Percentiles rank a stretch among this genome's conserved stretches.
Evolutionary conservation across 2,329 filamentous ascomycete species (phyloP).

Genomic region (Trichoderma asperellum): DNA sequence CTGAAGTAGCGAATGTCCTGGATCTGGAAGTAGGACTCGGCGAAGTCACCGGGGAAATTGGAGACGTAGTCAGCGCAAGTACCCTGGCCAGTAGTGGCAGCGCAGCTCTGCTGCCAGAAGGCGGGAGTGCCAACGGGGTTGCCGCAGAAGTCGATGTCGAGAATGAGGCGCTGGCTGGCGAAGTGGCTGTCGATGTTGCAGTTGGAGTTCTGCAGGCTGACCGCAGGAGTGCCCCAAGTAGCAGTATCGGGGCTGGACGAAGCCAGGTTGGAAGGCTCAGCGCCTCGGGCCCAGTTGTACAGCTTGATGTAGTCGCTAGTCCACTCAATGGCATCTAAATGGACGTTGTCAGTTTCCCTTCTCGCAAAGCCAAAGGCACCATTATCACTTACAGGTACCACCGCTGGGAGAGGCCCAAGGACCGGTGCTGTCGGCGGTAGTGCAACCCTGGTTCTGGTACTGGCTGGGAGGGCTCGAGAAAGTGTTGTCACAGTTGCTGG

Average conservation of each 20-base stretch:
- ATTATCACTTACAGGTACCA: constrained; percentile 46
- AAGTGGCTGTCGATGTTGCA: constrained; percentile 71
- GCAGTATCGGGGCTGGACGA: constrained; percentile 60
- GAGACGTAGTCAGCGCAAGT: constrained; percentile 46
- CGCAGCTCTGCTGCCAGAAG: constrained; percentile 39
- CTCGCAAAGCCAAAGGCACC: too few species aligned
- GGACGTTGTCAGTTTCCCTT: neutral
- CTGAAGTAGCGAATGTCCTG: constrained; percentile 44
- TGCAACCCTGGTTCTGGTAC: constrained; percentile 47
- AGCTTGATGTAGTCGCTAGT: constrained; percentile 47
- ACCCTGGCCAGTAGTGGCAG: constrained; percentile 32
- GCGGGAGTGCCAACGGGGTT: constrained; percentile 59
- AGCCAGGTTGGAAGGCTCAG: constrained; percentile 43
- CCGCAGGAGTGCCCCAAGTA: constrained; percentile 66
- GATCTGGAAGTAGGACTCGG: constrained; percentile 53
- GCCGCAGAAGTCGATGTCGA: constrained; percentile 77
- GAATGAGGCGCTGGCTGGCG: constrained; percentile 69
- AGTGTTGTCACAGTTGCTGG: constrained; percentile 48
- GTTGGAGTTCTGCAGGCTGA: constrained; percentile 57
- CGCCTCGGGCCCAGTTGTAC: constrained; percentile 44
- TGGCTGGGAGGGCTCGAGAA: constrained; percentile 42
- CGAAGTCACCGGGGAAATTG: constrained; percentile 43
- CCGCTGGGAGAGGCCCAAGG: constrained; percentile 46
- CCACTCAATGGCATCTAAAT: constrained; percentile 49
- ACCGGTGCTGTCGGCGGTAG: constrained; percentile 43